Percentiles rank a stretch among this genome's conserved stretches.
Conservation (phyloP, 371 early-diverging fungal species). For the Blakeslea trispora region DNA sequence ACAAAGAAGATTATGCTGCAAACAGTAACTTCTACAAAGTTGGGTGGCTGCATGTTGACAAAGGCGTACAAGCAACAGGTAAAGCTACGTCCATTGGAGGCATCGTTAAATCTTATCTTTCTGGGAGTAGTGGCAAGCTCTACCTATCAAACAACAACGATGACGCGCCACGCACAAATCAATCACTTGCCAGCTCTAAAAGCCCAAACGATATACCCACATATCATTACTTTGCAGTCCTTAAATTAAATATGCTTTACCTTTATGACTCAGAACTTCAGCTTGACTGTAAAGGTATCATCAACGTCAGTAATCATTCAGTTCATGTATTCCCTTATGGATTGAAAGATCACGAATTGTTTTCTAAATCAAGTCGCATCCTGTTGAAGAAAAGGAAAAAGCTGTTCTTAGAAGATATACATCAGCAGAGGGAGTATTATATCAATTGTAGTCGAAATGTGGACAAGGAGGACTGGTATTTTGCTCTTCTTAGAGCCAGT, state of each 20-base stretch:
- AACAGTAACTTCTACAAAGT: conserved; percentile 43
- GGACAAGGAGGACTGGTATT: conserved; percentile 93
- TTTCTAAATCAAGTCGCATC: conserved; percentile 56
- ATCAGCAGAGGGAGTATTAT: conserved; percentile 42
- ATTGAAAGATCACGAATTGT: conserved; percentile 64
- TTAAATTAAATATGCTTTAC: conserved; percentile 78
- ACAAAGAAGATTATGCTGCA: conserved; percentile 8
- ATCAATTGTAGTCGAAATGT: conserved; percentile 55
- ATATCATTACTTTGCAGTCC: conserved; percentile 67
- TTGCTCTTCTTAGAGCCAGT: conserved; percentile 53
- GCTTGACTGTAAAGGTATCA: conserved; percentile 76
- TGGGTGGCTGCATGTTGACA: conserved; percentile 50
- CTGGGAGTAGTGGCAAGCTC: conserved; percentile 13
- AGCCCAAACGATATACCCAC: conserved; percentile 7
- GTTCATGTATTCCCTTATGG: conserved; percentile 66
- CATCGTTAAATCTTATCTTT: conserved; percentile 41
- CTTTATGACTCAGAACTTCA: conserved; percentile 84
- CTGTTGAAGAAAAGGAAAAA: conserved; percentile 36
- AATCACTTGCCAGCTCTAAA: background rate
- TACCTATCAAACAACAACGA: conserved; percentile 13
- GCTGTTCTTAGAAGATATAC: background rate
- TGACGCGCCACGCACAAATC: conserved; percentile 16
- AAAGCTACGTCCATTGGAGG: conserved; percentile 35
- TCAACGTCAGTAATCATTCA: conserved; percentile 65
- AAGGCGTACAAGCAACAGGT: conserved; percentile 27